Evolutionary conservation across 169 alveolate genomes (phyloP).

Genomic region (Eimeria mitis): DNA sequence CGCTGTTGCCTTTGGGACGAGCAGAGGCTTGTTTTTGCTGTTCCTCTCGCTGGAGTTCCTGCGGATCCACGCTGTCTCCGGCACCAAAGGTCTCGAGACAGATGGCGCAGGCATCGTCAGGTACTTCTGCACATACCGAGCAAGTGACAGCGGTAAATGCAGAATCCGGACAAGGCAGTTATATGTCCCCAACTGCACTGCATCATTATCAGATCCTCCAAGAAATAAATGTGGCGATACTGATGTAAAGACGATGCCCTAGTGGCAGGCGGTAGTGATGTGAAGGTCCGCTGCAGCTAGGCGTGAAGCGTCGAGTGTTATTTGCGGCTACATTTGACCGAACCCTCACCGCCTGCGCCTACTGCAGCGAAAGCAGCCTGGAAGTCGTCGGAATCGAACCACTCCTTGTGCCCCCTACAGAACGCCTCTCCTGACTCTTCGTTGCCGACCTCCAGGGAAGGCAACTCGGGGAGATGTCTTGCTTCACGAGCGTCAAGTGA

Average conservation of each 20-base stretch:
- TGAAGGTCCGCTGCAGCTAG: neutral
- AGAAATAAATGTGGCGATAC: neutral
- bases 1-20: neutral
- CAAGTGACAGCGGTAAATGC: neutral
- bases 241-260: neutral
- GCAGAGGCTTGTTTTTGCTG: neutral
- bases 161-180: neutral
- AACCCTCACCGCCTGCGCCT: conserved; percentile 17
- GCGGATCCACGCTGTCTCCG: neutral
- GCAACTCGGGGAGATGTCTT: neutral
- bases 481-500: neutral
- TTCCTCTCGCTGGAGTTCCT: neutral
- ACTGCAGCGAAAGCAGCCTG: neutral
- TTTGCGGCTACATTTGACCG: neutral
- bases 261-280: neutral
- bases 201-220: neutral
- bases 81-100: conserved; percentile 38
- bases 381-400: conserved; percentile 22
- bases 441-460: conserved; percentile 68
- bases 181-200: neutral
- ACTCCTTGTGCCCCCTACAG: conserved; percentile 59
- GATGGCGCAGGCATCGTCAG: conserved; percentile 75
- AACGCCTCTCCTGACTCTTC: conserved; percentile 43
- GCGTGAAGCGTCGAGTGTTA: neutral
- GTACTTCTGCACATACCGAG: conserved; percentile 9